Evolutionary conservation across 2,329 filamentous ascomycete genomes (phyloP), one percentile per base, ranked within the genome.

Genomic region (Cyphellophora europaea): DNA sequence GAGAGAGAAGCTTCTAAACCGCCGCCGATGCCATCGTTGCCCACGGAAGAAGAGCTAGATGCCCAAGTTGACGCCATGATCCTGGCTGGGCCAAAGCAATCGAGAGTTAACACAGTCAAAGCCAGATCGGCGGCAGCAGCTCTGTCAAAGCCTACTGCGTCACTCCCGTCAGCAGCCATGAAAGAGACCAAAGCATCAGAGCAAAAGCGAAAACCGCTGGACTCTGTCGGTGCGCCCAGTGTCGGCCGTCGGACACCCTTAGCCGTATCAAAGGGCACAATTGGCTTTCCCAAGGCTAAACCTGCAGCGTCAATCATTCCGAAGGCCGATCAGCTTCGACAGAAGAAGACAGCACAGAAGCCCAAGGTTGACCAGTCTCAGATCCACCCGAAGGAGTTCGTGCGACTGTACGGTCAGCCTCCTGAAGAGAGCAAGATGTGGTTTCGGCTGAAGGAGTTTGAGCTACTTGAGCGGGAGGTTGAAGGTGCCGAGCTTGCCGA

Each of bases 231-330:
- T 11, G 43, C 34, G 23, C 19, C 33, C 3, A 38, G 36, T 15
- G 28, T 28, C 19, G 15, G 31, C 6, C 11, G 8, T 48, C 59
- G 4, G 59, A 67, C 2, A 59, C 64, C 5, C 71, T 70, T 41
- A 59, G 67, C 1, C 66, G 77, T 77, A 5, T 93, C 87, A 2
- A 76, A 79, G 43, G 88, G 77, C 36, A 94, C 87, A 0, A 71
- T 94, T 27, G 88, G 88, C 11, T 94, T 93, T 54, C 83, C 74
- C 37, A 85, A 82, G 55, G 87, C 88, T 19, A 74, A 84, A 19
- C 62, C 64, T 8, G 62, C 68, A 3, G 66, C 66, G 13, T 56
- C 57, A 5, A 55, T 54, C 16, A 44, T 67, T 4, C 51, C 47
- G 3, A 40, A 32, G 28, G 33, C 33, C 14, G 27, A 14, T 27